Base-by-base conservation (phyloP, 768 basidiomycete genomes). In the Gymnopilus junonius region DNA sequence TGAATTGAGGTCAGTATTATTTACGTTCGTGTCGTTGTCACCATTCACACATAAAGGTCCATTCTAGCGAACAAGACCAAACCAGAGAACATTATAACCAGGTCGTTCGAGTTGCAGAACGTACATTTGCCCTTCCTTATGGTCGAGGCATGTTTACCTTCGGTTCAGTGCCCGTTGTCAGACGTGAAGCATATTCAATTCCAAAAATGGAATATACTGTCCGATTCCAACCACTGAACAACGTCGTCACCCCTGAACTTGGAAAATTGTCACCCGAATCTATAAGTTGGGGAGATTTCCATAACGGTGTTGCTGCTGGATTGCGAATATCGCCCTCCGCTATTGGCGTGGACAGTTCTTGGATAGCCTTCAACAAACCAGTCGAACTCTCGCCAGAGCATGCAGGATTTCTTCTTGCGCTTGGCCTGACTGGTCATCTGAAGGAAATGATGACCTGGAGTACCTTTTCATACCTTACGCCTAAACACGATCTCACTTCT, bases 301-400 rank as follows among this genome's bases (percentile, higher is more conserved):
- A 99, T 76, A 95, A 97, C 65, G 97, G 97, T 10, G 97, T 97
- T 0, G 94, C 95, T 8, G 93, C 94, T 4, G 97, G 91, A 2
- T 75, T 99, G 45, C 88, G 93, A 7, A 87, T 98, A 54, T 88
- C 91, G 0, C 87, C 92, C 0, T 83, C 85, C n/a, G 85, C 90
- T 8, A 76, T 80, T 51, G 87, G 87, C 10, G 85, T 99, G 43
- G 94, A 97, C 72, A 93, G 92, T 69, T 94, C 95, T 0, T 98
- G 96, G 94, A 95, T 97, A 57, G 89, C 91, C 14, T 98, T 96
- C 82, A 97, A 99, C 76, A 93, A 92, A 69, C 97, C 97, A 0
- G 83, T 88, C 0, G 93, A 96, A 46, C 83, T 96, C 57, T 95
- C 92, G 4, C 88, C 96, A 0, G 90, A 95, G 70, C 97, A 99